Evolutionary conservation across 169 alveolate genomes (phyloP), one percentile per base, ranked within the genome.

Genomic region (Plasmodium adleri): DNA sequence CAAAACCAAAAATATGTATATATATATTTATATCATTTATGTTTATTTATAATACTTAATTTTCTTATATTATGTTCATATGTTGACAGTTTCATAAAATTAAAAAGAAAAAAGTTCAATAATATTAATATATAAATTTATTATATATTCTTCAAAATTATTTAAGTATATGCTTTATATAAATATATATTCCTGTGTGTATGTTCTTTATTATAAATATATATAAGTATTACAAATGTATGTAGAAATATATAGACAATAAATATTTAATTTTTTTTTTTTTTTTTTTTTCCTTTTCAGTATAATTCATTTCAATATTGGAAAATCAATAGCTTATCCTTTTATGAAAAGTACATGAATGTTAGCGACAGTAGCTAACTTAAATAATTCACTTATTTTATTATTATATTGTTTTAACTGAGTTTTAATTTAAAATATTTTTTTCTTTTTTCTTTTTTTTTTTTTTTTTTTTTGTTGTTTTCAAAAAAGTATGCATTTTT

Each of bases 261-360:
- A 56, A 12, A 56, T 56, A 5, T 39, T 39, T 39, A 39, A 5
- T 39, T 12, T 3, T 13, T 52, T 49, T 72, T 3, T 49, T 64
- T 13, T 52, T 9, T 70, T 39, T 17, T 2, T 39, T 17, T 66
- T 39, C 26, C 47, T 54, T 59, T 72, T 86, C 60, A 86, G 92
- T 86, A 86, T 28, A 86, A 86, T 17, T 72, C 92, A 54, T 86
- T 86, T 86, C 92, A 86, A 12, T 86, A 86, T 49, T 86, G 92
- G 92, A 86, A 86, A 59, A 86, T 86, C 17, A 86, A 86, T 20
- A 86, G 87, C 54, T 54, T 86, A 12, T 60, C 92, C 1, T 86
- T 54, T 68, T 86, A 86, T 58, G 92, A 86, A 60, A 71, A 86
- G 66, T 86, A 86, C 47, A 86, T 86, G 92, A 62, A 86, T 39